phyloP scores from a whole-genome alignment of 345 rosid species.

The thale cress (Arabidopsis thaliana) region DNA sequence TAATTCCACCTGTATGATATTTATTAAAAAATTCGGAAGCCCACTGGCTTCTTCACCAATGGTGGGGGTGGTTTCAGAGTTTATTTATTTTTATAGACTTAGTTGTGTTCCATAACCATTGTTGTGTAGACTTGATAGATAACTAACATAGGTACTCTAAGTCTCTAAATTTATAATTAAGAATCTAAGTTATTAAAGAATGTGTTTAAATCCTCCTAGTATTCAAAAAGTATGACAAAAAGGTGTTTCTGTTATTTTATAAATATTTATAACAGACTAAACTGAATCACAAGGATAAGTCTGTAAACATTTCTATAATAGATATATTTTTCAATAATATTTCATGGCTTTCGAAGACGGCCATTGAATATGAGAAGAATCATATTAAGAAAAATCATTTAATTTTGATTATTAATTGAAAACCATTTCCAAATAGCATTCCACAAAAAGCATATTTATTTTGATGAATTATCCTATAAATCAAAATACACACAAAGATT shows the following conservation, averaged over 20 bases:
- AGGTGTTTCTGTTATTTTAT: background rate
- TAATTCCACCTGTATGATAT: background rate
- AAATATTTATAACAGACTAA: background rate
- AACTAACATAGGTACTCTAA: background rate
- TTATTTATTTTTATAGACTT: background rate
- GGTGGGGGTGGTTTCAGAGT: background rate
- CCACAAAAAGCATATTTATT: background rate
- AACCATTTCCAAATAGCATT: background rate
- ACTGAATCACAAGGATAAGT: background rate
- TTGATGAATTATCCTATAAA: background rate
- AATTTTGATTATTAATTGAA: background rate
- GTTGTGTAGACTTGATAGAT: background rate
- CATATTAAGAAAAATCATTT: background rate
- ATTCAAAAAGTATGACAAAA: background rate
- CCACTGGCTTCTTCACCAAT: slow-evolving; percentile 2
- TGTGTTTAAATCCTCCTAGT: background rate
- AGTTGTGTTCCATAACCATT: slow-evolving; percentile 12
- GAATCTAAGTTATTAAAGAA: background rate
- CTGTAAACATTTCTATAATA: background rate
- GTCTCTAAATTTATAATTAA: background rate
- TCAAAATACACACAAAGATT: background rate
- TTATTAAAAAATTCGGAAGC: background rate
- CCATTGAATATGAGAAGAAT: background rate
- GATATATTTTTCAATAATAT: background rate
- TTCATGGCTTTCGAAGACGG: background rate